A percentile compares a stretch with the other conserved stretches of the same genome.
Conservation (phyloP, 371 early-diverging fungal genomes). For the Mucor velutinosus region DNA sequence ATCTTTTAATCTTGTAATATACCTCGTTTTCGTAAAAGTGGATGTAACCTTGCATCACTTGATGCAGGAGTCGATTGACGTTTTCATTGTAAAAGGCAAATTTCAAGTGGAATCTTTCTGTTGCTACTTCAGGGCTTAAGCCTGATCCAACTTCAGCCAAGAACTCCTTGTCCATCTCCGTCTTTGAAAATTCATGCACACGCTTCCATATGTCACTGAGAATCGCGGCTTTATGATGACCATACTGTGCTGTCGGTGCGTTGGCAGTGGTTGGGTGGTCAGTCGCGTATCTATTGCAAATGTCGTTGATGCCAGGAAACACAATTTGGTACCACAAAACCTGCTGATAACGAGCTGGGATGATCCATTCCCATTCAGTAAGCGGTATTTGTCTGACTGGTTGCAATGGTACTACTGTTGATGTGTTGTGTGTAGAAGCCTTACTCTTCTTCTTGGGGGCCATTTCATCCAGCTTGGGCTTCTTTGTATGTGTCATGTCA, state of each 20-base stretch:
- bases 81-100: not conserved
- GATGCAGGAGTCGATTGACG: not conserved
- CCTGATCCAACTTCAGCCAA: not conserved
- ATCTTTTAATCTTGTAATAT: not conserved
- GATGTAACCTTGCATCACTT: not conserved
- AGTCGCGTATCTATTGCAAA: not conserved
- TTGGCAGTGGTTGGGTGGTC: not conserved
- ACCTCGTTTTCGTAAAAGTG: not conserved
- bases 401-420: not conserved
- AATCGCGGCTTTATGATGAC: not conserved
- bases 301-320: not conserved
- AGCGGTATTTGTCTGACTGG: not conserved
- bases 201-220: not conserved
- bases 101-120: not conserved
- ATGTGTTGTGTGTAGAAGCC: not conserved
- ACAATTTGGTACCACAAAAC: not conserved
- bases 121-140: not conserved
- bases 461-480: not conserved
- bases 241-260: not conserved
- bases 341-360: not conserved
- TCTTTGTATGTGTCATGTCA: not conserved
- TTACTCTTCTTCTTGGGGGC: not conserved
- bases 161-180: not conserved
- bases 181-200: not conserved
- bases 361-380: not conserved